These are phyloP conservation scores for Blastomyces gilchristii DNA, from an alignment of 2,329 filamentous ascomycete species.

Conservation along the genomic window DNA sequence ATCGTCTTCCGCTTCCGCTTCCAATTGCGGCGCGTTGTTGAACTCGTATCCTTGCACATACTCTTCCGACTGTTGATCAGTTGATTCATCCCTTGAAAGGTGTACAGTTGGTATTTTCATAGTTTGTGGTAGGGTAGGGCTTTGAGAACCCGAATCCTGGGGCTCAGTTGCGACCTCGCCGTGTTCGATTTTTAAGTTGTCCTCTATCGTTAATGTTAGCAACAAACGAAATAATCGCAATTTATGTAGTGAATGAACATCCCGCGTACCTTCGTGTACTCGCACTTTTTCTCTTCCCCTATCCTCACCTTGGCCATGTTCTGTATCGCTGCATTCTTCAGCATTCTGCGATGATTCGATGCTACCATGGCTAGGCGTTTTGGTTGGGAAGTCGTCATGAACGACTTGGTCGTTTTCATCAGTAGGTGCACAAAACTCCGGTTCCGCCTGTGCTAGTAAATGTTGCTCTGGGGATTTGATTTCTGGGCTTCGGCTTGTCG, in stretches of 20 bases:
- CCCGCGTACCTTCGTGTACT: slow-evolving; percentile 15
- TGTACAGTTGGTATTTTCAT: slow-evolving; percentile 7
- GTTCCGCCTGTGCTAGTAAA: neutral
- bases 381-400: slow-evolving; percentile 7
- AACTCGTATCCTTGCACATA: neutral
- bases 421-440: neutral
- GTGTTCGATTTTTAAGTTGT: neutral
- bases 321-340: neutral
- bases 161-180: neutral
- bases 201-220: neutral
- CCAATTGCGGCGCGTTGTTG: slow-evolving; percentile 10
- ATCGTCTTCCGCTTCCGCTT: slow-evolving; percentile 11
- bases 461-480: neutral
- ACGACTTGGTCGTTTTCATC: neutral
- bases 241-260: slow-evolving; percentile 9
- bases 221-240: neutral
- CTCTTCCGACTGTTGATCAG: slow-evolving; percentile 2
- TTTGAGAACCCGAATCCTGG: neutral
- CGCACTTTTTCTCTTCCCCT: slow-evolving; percentile 16
- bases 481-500: neutral
- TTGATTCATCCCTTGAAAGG: slow-evolving; percentile 4
- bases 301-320: slow-evolving; percentile 12
- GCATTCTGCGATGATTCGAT: slow-evolving; percentile 2
- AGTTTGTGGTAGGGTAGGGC: neutral
- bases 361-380: neutral